Base-by-base conservation (phyloP, 441 rosid genomes). In the Erodium chrysanthum region DNA sequence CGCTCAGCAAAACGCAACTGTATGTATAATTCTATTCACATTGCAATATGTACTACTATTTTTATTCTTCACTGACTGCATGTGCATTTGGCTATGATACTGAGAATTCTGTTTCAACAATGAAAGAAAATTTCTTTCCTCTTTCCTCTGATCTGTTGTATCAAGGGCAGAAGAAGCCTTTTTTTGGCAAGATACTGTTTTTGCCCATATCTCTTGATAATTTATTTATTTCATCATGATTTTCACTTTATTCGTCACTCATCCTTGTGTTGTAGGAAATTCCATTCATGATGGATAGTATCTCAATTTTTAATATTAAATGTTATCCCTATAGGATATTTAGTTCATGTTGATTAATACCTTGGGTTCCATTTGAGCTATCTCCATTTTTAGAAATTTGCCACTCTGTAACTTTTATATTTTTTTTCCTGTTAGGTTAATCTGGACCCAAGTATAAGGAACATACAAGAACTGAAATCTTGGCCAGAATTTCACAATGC, bases 401-500 rank as follows among this genome's bases (percentile, higher is more conserved):
- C 67, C n/a, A 17, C 64, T 58, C 25, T 54, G 62, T 70, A 59
- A 62, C 42, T 76, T 59, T 66, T 46, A 33, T 59, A 71, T 62
- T 70, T 64, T 35, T 29, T 2, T 18, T 12, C 66, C 46, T 77
- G 66, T 29, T 81, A 93, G 99, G 98, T 95, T 74, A 92, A 92
- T 80, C 84, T 95, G 71, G 99, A 95, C 75, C 93, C 99, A 68
- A 95, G 74, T 77, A 76, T 83, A 73, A 86, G 98, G 81, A 92
- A 88, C 79, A 79, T 95, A 44, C 98, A 92, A 85, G 99, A 95
- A 81, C 90, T 95, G 71, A 92, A 84, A 79, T 83, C 92, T 42
- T 95, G 98, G 99, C 95, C 98, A 14, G 98, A 95, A 83, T 92
- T 95, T 84, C 98, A 95, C 80, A 92, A 95, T 82, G 96, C 98